Base-by-base conservation (phyloP, 2,329 filamentous ascomycete genomes). In the Rutstroemia sp. region DNA sequence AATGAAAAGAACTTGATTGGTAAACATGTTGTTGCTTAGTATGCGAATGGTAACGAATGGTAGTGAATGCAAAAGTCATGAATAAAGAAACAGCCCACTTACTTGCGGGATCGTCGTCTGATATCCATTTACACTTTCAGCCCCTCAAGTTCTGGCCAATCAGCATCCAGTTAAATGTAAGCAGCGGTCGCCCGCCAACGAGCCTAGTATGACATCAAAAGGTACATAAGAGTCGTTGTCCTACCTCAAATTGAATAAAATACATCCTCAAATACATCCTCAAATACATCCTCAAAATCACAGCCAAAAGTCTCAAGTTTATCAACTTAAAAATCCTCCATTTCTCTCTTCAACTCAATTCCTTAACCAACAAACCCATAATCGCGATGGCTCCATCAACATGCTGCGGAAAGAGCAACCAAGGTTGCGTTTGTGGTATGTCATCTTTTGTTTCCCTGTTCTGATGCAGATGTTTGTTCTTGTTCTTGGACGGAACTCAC, bases 391-490 rank as follows among this genome's bases (percentile, higher is more conserved):
- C 61, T 57, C 54, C 62, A 44, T 62, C 59, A 34, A 69, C 68
- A 53, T 70, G 68, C 53, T 70, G 68, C 56, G 56, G 63, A 27
- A 70, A 68, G 65, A 63, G 23, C 5, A n/a, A 16, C 12, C 46
- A 52, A 58, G 61, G 58, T 55, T 70, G 67, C 54, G 62, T 56
- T 23, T 67, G 46, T 70, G 68, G 66, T 68, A 64, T 44, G 61
- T 54, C 30, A 8, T 41, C 23, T 50, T 14, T 7, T 8, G 8
- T 10, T 42, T 42, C 30, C n/a, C n/a, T 19, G 19, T 21, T 4
- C 5, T 30, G 8, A 30, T 7, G 8, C 27, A 23, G 23, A 4
- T 23, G 5, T 5, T 23, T 23, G 23, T 30, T 10, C 27, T 30
- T 30, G 2, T 30, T 30, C 8, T 30, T 30, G 27, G 3, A 30